Evolutionary conservation across 306 rosid genomes (phyloP).

Genomic region (Vigna unguiculata): DNA sequence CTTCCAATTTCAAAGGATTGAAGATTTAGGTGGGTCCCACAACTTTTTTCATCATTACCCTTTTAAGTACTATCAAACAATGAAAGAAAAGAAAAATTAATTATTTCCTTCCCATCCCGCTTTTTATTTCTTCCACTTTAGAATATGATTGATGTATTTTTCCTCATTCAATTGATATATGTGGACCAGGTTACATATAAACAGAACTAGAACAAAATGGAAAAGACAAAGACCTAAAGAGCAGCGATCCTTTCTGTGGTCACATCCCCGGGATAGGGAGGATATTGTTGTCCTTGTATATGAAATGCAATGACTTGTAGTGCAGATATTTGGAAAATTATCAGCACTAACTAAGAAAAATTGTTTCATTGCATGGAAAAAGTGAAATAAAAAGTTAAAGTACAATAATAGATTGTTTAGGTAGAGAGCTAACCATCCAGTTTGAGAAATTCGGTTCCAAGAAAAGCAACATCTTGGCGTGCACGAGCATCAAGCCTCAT

Average conservation of each 20-base stretch:
- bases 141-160: constrained; percentile 36
- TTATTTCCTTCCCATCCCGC: not conserved
- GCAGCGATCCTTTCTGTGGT: constrained; percentile 70
- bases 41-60: not conserved
- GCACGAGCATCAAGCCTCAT: constrained; percentile 89
- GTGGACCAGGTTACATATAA: constrained; percentile 1
- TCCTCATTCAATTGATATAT: too few relatives aligned
- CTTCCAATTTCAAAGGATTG: not conserved
- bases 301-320: constrained; percentile 23
- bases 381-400: constrained; percentile 21
- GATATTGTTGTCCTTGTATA: not conserved
- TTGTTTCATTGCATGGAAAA: constrained; percentile 32
- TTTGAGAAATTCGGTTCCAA: constrained; percentile 85
- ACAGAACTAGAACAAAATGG: not conserved
- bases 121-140: not conserved
- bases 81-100: not conserved
- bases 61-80: not conserved
- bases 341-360: constrained; percentile 24
- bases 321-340: constrained; percentile 22
- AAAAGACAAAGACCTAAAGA: constrained; percentile 69
- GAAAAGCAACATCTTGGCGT: constrained; percentile 87
- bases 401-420: constrained; percentile 27
- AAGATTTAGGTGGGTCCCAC: not conserved
- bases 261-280: constrained; percentile 71
- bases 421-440: constrained; percentile 74